Conservation (phyloP, 2,329 filamentous ascomycete genomes). For the Aspergillus sp. region DNA sequence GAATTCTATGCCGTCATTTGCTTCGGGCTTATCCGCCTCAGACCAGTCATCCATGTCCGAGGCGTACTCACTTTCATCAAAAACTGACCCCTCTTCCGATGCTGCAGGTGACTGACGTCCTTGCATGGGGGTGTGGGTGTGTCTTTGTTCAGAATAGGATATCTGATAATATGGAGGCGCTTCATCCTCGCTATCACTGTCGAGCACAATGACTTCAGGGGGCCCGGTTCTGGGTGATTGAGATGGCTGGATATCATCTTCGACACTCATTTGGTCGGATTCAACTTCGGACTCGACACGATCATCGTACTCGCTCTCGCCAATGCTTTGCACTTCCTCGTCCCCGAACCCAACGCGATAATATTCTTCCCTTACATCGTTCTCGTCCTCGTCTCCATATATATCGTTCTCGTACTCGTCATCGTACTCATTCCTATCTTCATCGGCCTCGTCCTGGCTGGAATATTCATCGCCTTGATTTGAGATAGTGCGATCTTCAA, state of each 20-base stretch:
- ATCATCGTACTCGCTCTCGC: constrained; percentile 14
- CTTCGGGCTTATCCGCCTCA: not conserved
- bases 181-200: constrained; percentile 43
- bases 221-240: constrained; percentile 14
- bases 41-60: not conserved
- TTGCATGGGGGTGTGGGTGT: not conserved
- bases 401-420: not conserved
- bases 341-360: not conserved
- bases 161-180: constrained; percentile 7
- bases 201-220: constrained; percentile 40
- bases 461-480: not conserved
- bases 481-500: not conserved
- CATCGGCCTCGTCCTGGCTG: constrained; percentile 5
- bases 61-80: not conserved
- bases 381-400: constrained; percentile 10
- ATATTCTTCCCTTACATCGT: not conserved
- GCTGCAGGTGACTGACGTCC: constrained; percentile 3
- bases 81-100: constrained; percentile 1
- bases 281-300: constrained; percentile 18
- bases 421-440: not conserved
- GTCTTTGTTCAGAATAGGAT: not conserved
- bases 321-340: not conserved
- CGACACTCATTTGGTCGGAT: constrained; percentile 9
- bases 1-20: not conserved
- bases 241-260: not conserved